Evolutionary conservation across 2,329 filamentous ascomycete species (phyloP), one percentile per base, ranked within the genome.

Genomic region (Pyricularia pennisetigena): DNA sequence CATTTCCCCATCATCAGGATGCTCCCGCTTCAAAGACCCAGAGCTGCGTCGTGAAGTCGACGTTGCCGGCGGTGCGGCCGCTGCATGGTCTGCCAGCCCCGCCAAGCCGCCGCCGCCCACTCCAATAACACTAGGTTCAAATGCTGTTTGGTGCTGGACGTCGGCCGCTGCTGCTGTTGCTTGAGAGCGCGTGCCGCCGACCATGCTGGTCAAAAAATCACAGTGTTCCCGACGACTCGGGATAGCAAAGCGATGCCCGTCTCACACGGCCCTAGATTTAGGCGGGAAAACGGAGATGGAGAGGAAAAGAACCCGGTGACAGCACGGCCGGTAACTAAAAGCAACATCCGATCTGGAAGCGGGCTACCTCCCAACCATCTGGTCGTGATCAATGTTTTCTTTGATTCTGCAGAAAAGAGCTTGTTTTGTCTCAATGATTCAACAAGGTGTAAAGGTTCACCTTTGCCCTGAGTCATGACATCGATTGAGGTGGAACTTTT

Each of bases 81-180:
- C 65, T 66, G 65, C 65, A 14, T 49, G 35, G 65, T 66, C 28
- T 14, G 65, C 65, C 65, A 66, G 14, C 20, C 65, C 65, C 14
- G 54, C 35, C 65, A 66, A 28, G 24, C 65, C 65, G 12, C 64
- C 23, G 23, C 24, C 35, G 65, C 8, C 41, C 9, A 26, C 14
- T 12, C 24, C 64, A n/a, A 24, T 10, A 20, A 29, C 14, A 20
- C 29, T 23, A 10, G 49, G 16, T 16, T 35, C 41, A 28, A 29
- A 29, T 26, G 12, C 29, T 26, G 24, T 14, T 66, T 66, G 65
- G 14, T 30, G 41, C 12, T 30, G 65, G 16, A 28, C 59, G 59
- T 3, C 59, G 59, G 59, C 59, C 12, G 59, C 59, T 62, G 59
- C 59, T 28, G 24, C 10, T 62, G 59, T 28, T 62, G 59, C 23